Base-by-base conservation (phyloP, 768 basidiomycete species). In the Psilocybe cyanescens region DNA sequence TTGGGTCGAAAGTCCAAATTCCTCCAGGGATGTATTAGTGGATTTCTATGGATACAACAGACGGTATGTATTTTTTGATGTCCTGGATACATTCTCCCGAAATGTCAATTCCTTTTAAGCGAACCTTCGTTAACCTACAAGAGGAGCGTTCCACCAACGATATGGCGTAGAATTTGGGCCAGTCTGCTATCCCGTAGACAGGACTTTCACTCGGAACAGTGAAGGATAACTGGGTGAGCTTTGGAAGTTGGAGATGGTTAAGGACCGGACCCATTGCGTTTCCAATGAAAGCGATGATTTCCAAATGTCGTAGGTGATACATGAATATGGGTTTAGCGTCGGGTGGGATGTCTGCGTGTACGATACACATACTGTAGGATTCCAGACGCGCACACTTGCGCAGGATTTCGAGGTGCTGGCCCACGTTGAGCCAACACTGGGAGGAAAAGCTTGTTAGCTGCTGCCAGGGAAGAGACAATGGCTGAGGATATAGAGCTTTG, bases 351-450 rank as follows among this genome's bases (percentile, higher is more conserved):
- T 55, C 60, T 37, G 58, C 64, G 61, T 64, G 67, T 14, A 66
- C 66, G 4, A 67, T 59, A 50, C 61, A 63, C 59, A 73, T 60
- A 29, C 66, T 63, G 39, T 67, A 71, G 5, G 60, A 58, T 47
- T 69, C 66, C 28, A 73, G 64, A 46, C 65, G 66, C 0, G 69
- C 68, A 50, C 67, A 73, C 19, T 64, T 61, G 37, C 63, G 60
- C n/a, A 73, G 52, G 50, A 73, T 64, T 28, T 68, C 68, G n/a
- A 70, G 55, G 45, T 73, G 72, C 31, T 68, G 66, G 24, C 64
- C 65, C 31, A 71, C 47, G 55, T 69, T 69, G 12, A 67, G 67
- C 72, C 70, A 71, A 31, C 63, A 64, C 31, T 62, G 60, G 9
- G 68, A 68, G 35, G 65, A 64, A 19, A 70, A 55, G 37, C 66